phyloP scores from a whole-genome alignment of 768 basidiomycete species.

The Lentinula raphanica region DNA sequence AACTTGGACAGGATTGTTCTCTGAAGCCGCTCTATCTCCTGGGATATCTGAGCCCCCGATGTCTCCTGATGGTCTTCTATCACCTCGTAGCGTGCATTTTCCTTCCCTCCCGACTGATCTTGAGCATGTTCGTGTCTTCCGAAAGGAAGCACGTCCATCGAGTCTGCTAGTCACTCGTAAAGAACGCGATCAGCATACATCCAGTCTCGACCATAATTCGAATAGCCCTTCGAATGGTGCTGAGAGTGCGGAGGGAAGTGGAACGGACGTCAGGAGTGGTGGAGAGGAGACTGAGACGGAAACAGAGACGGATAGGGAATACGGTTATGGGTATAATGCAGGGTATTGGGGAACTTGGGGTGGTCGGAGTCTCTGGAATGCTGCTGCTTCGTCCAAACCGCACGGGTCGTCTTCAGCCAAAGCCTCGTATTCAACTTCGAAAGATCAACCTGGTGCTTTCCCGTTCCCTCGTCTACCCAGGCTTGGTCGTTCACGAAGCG shows the following conservation, averaged over 20 bases:
- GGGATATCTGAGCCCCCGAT: neutral
- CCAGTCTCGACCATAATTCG: neutral
- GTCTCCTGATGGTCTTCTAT: slow-evolving; percentile 18
- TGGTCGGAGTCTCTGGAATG: neutral
- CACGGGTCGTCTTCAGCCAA: neutral
- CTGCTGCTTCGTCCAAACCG: neutral
- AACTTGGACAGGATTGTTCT: slow-evolving; percentile 1
- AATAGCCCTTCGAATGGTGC: neutral
- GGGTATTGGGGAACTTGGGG: neutral
- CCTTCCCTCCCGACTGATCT: slow-evolving; percentile 58
- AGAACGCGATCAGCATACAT: neutral
- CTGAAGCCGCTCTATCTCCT: slow-evolving; percentile 5
- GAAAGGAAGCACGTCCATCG: slow-evolving; percentile 64
- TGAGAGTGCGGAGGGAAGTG: neutral
- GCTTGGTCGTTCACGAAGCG: neutral
- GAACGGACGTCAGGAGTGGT: neutral
- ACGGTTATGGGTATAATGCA: slow-evolving; percentile 4
- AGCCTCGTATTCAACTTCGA: neutral
- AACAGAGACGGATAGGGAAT: slow-evolving; percentile 31
- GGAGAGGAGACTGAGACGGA: slow-evolving; percentile 45
- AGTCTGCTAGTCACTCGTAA: slow-evolving; percentile 29
- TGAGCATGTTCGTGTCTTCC: slow-evolving; percentile 58
- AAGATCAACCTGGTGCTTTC: neutral
- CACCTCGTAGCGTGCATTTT: slow-evolving; percentile 86
- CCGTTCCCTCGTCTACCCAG: slow-evolving; percentile 2